A percentile compares a stretch with the other conserved stretches of the same genome.
phyloP scores from a whole-genome alignment of 2,329 filamentous ascomycete species.

The Monosporascus sp. region DNA sequence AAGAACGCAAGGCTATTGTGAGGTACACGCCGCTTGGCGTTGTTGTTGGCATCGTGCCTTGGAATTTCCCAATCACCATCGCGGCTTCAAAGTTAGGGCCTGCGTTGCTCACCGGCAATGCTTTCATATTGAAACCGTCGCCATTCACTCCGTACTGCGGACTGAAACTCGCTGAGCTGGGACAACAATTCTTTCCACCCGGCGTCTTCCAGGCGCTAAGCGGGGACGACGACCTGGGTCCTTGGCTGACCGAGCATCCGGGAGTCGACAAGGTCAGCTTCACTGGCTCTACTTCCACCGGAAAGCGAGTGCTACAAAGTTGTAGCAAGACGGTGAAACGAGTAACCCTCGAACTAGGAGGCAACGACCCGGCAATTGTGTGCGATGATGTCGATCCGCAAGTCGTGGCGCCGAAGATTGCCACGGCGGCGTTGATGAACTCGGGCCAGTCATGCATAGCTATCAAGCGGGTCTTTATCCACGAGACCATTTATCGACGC shows the following conservation, averaged over 20 bases:
- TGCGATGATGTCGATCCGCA: slow-evolving; percentile 51
- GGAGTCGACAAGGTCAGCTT: slow-evolving; percentile 59
- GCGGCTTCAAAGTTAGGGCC: slow-evolving; percentile 51
- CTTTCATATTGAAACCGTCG: slow-evolving; percentile 53
- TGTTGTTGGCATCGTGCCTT: slow-evolving; percentile 45
- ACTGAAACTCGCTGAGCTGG: slow-evolving; percentile 58
- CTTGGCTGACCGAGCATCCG: slow-evolving; percentile 53
- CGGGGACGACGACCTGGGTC: slow-evolving; percentile 57
- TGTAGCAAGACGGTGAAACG: slow-evolving; percentile 54
- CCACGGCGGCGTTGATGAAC: slow-evolving; percentile 38
- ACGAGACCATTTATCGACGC: slow-evolving; percentile 42
- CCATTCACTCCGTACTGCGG: slow-evolving; percentile 41
- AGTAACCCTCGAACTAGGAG: slow-evolving; percentile 57
- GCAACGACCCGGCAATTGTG: slow-evolving; percentile 58
- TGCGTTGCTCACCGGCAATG: slow-evolving; percentile 52
- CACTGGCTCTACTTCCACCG: slow-evolving; percentile 56
- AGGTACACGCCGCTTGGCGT: slow-evolving; percentile 38
- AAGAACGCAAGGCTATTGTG: slow-evolving; percentile 27
- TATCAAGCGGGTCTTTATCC: slow-evolving; percentile 52
- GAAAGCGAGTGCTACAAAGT: slow-evolving; percentile 57
- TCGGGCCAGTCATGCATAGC: slow-evolving; percentile 48
- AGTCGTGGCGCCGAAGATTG: slow-evolving; percentile 20
- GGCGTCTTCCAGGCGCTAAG: slow-evolving; percentile 59
- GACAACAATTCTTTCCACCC: slow-evolving; percentile 52
- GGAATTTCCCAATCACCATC: slow-evolving; percentile 54